Percentiles rank a stretch among this genome's conserved stretches.
Evolutionary conservation across 768 basidiomycete species (phyloP).

Genomic region (Lentinula boryana): DNA sequence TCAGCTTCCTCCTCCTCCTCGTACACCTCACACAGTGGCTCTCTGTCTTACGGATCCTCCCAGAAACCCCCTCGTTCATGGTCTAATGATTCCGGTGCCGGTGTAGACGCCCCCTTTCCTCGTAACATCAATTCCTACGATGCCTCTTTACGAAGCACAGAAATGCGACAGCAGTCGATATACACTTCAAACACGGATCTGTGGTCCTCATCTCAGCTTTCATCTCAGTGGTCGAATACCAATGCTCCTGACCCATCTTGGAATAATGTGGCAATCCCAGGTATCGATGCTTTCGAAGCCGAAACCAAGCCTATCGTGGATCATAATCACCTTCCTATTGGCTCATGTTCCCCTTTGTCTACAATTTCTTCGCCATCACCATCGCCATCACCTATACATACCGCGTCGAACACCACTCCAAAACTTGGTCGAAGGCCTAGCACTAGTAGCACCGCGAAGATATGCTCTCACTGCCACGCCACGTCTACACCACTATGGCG

Average conservation of each 20-base stretch:
- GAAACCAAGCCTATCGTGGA: conserved; percentile 1
- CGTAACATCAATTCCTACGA: not conserved
- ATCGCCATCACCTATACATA: conserved; percentile 1
- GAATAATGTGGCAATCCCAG: not conserved
- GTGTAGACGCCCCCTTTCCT: not conserved
- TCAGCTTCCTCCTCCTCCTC: not conserved
- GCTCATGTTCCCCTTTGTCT: conserved; percentile 3
- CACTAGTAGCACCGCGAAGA: not conserved
- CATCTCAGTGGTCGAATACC: not conserved
- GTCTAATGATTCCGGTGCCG: not conserved
- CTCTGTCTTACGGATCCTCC: not conserved
- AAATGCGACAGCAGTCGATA: not conserved
- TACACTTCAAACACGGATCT: not conserved
- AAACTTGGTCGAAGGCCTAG: not conserved
- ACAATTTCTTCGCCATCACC: conserved; percentile 7
- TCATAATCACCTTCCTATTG: not conserved
- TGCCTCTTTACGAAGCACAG: not conserved
- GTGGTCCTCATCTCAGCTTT: not conserved
- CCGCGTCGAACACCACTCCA: not conserved
- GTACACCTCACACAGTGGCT: not conserved
- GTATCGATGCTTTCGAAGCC: not conserved
- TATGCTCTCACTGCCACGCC: conserved; percentile 11
- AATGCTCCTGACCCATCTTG: not conserved
- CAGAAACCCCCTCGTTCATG: not conserved
- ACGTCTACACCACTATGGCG: conserved; percentile 13